Base-by-base conservation (phyloP, 768 basidiomycete species). In the Lentinula boryana region DNA sequence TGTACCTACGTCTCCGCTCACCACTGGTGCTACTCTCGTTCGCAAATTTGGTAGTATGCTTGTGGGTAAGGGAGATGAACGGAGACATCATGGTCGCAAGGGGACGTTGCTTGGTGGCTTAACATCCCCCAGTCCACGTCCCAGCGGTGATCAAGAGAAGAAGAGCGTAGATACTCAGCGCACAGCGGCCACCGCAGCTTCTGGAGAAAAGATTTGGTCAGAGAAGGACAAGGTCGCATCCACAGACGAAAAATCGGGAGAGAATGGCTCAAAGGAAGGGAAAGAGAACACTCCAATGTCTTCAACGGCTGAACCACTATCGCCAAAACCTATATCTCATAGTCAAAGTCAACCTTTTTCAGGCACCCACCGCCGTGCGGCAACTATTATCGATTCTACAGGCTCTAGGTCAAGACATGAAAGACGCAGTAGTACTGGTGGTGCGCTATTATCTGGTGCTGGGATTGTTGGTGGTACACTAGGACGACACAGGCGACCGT, bases 391-490 rank as follows among this genome's bases (percentile, higher is more conserved):
- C 36, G 91, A 93, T 69, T 82, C 89, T 0, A 80, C 84, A 52
- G 82, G 85, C 15, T 50, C 40, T 57, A 31, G 84, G 23, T 75
- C 77, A 13, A 77, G 85, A 46, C 91, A 93, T 68, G 88, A 89
- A 64, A 77, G 91, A 67, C 74, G 91, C 67, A 90, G 88, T 67
- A 91, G 89, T 67, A 89, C 87, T 0, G 87, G 89, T 31, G 89
- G 83, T 23, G 83, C 85, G 43, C 78, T 83, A 41, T 69, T 78
- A 66, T 64, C 64, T 51, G 63, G 67, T 21, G 44, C 64, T 15
- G 75, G 67, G 1, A 66, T 65, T 56, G 69, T 77, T 27, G 80
- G 79, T 12, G 85, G 84, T 15, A 84, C 86, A 4, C 79, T 89
- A 61, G 86, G 87, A 9, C 78, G 91, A 4, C 81, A 84, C 71